A percentile compares a stretch with the other conserved stretches of the same genome.
phyloP scores from a whole-genome alignment of 73 alveolate genomes.

The Stentor roeselii region DNA sequence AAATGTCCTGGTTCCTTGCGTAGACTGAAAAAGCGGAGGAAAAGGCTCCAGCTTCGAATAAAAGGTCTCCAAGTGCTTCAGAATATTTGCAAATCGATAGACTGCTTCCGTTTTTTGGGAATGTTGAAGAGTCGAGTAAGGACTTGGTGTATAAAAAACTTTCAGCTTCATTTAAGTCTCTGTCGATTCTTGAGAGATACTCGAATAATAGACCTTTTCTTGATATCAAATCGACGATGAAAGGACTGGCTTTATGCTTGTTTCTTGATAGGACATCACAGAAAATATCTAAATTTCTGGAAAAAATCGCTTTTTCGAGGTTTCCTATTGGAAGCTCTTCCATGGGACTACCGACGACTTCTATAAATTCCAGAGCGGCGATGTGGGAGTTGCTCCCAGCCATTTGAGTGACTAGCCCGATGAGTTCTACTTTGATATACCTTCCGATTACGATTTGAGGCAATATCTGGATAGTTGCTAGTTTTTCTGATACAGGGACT shows the following conservation, averaged over 20 bases:
- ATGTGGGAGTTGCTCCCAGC: not conserved
- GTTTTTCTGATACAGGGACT: not conserved
- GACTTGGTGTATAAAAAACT: not conserved
- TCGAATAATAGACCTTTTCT: not conserved
- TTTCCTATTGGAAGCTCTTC: not conserved
- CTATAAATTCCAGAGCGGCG: not conserved
- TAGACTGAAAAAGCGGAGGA: not conserved
- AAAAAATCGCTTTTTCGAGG: not conserved
- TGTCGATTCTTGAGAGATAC: not conserved
- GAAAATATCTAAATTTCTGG: no score
- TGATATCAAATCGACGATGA: not conserved
- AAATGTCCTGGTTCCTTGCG: not conserved
- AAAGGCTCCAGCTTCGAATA: not conserved
- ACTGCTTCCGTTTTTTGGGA: no score
- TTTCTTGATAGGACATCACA: not conserved
- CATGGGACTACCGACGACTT: not conserved
- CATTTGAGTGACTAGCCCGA: not conserved
- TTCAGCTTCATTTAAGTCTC: not conserved
- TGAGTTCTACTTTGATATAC: not conserved
- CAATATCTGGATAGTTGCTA: not conserved
- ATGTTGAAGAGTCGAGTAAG: not conserved
- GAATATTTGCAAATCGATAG: no score
- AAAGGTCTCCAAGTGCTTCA: conserved; percentile 1
- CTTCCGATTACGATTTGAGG: not conserved
- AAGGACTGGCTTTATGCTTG: not conserved